Evolutionary conservation across 306 rosid genomes (phyloP).

Genomic region (Parietaria judaica): DNA sequence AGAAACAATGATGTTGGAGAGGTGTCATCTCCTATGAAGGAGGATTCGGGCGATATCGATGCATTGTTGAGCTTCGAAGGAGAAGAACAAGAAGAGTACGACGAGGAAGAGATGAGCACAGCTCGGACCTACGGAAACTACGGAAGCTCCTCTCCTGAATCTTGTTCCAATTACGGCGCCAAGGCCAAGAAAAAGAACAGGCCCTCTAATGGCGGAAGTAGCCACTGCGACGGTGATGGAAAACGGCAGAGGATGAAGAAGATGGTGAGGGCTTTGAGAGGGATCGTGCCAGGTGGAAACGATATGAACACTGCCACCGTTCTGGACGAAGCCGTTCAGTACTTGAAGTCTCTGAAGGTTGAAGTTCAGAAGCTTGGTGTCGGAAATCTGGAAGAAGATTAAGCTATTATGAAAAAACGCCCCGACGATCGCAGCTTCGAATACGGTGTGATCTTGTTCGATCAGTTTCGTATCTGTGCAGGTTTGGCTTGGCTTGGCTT

Average conservation of each 20-base stretch:
- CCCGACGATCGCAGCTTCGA: neutral
- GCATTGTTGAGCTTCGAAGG: conserved; percentile 84
- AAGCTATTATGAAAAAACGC: conserved; percentile 9
- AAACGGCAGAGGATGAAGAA: conserved; percentile 65
- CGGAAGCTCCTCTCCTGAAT: conserved; percentile 45
- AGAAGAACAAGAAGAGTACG: conserved; percentile 47
- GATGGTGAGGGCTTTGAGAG: conserved; percentile 69
- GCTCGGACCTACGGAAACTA: conserved; percentile 61
- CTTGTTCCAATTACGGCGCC: conserved; percentile 56
- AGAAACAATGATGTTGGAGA: conserved; percentile 37
- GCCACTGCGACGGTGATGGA: conserved; percentile 34
- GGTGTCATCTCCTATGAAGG: conserved; percentile 49
- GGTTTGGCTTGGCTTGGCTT: neutral
- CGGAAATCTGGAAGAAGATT: conserved; percentile 27
- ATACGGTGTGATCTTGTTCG: conserved; percentile 8
- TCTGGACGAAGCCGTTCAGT: conserved; percentile 81
- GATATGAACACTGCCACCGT: conserved; percentile 62
- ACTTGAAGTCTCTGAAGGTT: conserved; percentile 85
- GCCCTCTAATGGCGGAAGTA: conserved; percentile 27
- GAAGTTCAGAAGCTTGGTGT: conserved; percentile 71
- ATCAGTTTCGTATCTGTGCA: neutral
- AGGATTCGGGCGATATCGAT: conserved; percentile 72
- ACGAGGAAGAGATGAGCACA: conserved; percentile 82
- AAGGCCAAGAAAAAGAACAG: conserved; percentile 44
- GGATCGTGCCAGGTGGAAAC: conserved; percentile 73